Evolutionary conservation across 2,329 filamentous ascomycete genomes (phyloP), one percentile per base, ranked within the genome.

Genomic region (Fusarium tupiense): DNA sequence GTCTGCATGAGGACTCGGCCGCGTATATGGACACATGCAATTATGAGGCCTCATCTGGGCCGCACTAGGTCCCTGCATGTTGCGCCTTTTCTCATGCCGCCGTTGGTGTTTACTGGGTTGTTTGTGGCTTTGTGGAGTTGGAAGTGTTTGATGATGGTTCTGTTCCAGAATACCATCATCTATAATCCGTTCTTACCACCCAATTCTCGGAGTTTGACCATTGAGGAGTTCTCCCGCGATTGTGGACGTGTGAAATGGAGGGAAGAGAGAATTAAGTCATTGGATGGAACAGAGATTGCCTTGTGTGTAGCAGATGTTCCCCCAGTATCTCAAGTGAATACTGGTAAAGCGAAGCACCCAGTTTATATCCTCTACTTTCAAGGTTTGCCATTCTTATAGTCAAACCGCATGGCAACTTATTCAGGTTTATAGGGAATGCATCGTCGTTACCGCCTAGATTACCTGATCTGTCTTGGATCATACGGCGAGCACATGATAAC

Each of bases 121-220:
- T 85, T 93, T 8, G 77, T 93, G 24, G 87, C 87, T 8, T 84
- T 95, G 20, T 95, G 88, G 87, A 84, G 83, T 5, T 90, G 88
- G 86, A 91, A 91, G 79, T 94, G 92, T 78, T 81, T 90, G 61
- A 93, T 94, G 90, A 90, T 95, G 83, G 86, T 96, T 35, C 75
- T 93, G 9, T 93, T 95, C 79, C 93, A 95, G 82, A 94, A 95
- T 78, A 92, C 92, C 79, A 94, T 95, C 79, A 92, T 95, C 67
- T 95, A 95, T 82, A 94, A 94, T 85, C 92, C 93, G 0, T 92
- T 91, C 52, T 83, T 95, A 58, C 92, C 93, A 24, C 93, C 93
- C 6, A 92, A 92, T 77, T 87, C 93, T 0, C 87, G 92, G 22
- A 86, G 87, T 31, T 91, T 95, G 83, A 90, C 83, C 64, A 91